These are phyloP conservation scores for Vitis rotundifolia DNA, from an alignment of 164 flowering plant genomes.

Conservation along the genomic window DNA sequence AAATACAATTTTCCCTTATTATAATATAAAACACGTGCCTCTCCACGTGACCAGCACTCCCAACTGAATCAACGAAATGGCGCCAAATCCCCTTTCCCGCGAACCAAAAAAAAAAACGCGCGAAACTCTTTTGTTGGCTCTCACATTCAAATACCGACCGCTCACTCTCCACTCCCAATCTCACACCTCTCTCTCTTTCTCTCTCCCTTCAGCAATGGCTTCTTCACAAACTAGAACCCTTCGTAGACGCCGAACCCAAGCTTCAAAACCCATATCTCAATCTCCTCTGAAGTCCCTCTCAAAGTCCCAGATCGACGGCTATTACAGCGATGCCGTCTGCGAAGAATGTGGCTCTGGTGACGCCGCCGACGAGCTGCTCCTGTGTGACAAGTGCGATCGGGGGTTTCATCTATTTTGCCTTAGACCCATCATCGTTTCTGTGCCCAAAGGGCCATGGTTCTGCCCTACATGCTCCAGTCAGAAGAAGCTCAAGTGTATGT, in stretches of 20 bases:
- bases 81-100: conserved; percentile 21
- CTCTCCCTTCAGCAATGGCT: not conserved
- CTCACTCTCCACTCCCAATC: not conserved
- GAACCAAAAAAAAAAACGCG: conserved; percentile 11
- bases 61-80: not conserved
- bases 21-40: not conserved
- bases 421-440: conserved; percentile 66
- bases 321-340: conserved; percentile 47
- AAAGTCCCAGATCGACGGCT: conserved; percentile 6
- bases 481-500: conserved; percentile 47
- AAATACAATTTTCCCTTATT: not conserved
- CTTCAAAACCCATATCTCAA: conserved; percentile 37
- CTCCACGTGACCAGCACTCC: not conserved
- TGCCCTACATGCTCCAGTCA: conserved; percentile 62
- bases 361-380: conserved; percentile 53
- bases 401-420: conserved; percentile 85
- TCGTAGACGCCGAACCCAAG: conserved; percentile 41
- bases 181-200: not conserved
- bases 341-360: conserved; percentile 81
- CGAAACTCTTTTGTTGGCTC: not conserved
- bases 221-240: conserved; percentile 1
- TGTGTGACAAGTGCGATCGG: conserved; percentile 82
- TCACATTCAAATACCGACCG: not conserved
- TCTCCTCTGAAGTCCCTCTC: not conserved
- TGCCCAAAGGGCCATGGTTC: conserved; percentile 85